These are phyloP conservation scores for Phanerodontia chrysosporium DNA, from an alignment of 768 basidiomycete species.

Conservation along the genomic window DNA sequence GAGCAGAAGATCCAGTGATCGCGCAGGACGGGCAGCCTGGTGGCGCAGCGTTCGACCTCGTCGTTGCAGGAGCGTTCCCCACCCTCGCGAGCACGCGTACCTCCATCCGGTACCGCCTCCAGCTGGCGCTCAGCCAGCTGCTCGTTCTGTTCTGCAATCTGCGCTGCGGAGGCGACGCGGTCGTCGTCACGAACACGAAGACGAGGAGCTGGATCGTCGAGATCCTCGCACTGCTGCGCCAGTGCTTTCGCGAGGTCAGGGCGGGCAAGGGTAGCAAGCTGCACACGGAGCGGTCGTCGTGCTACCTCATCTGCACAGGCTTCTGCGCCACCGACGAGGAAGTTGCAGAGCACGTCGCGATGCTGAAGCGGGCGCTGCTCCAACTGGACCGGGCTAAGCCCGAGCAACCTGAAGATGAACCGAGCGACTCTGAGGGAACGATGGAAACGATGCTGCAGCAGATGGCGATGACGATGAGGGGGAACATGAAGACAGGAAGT, in stretches of 20 bases:
- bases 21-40: background rate
- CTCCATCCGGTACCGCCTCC: background rate
- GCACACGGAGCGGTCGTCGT: slow-evolving; percentile 6
- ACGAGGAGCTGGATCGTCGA: slow-evolving; percentile 12
- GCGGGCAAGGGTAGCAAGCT: slow-evolving; percentile 1
- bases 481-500: background rate
- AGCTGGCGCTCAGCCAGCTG: slow-evolving; percentile 7
- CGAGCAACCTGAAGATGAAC: background rate
- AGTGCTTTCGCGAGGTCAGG: slow-evolving; percentile 1
- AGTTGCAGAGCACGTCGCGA: background rate
- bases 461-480: background rate
- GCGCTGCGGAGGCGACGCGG: slow-evolving; percentile 1
- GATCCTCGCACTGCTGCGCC: slow-evolving; percentile 8
- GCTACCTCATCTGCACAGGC: slow-evolving; percentile 13
- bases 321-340: slow-evolving; percentile 6
- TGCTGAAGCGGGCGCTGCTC: background rate
- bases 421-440: background rate
- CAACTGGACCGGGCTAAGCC: background rate
- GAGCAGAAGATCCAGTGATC: background rate
- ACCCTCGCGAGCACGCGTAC: background rate
- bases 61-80: slow-evolving; percentile 15
- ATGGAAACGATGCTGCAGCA: no score
- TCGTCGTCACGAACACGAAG: slow-evolving; percentile 10
- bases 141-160: slow-evolving; percentile 9
- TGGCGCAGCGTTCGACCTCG: slow-evolving; percentile 12